Base-by-base conservation (phyloP, 495 filamentous ascomycete genomes). In the Apodospora peruviana region DNA sequence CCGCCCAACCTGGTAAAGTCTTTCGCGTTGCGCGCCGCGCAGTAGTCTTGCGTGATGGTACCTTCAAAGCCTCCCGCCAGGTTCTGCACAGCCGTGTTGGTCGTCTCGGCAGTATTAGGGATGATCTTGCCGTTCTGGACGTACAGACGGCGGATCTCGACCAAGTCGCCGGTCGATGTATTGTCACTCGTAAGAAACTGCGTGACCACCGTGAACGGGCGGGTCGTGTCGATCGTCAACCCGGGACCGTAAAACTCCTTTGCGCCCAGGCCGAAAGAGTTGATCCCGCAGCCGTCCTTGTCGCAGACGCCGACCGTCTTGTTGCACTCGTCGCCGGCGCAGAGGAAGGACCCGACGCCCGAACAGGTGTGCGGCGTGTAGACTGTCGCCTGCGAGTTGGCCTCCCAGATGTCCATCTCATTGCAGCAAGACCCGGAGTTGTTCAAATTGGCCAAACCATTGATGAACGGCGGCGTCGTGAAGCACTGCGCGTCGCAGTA, bases 401-500 rank as follows among this genome's bases (percentile, higher is more conserved):
- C 82, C 60, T 83, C 76, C 77, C 80, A 80, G 55, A 82, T 71
- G 59, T 82, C 79, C 77, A 82, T 81, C 57, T 82, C 77, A 46
- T 77, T 79, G 62, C 80, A 82, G 68, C 79, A 82, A 7, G 69
- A 63, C 12, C 78, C 76, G 18, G 62, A 52, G 16, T 51, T 58
- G 27, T 74, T 66, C 45, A 76, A 62, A 60, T 82, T 82, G 23
- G 67, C 74, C 14, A 74, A 60, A 22, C 82, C 81, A 53, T 83
- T 81, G 47, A 83, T 74, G 58, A 77, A 85, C 11, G 77, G 65
- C 17, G 62, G 60, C 16, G 67, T 48, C 9, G 25, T 64, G 34
- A 69, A 74, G 62, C 84, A 87, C 55, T 87, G 83, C 5, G 81
- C 76, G 57, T 86, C 83, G 58, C 84, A 88, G 68, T 88, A 87